phyloP scores from a whole-genome alignment of 2,329 filamentous ascomycete genomes.

The Diaporthe helianthi region DNA sequence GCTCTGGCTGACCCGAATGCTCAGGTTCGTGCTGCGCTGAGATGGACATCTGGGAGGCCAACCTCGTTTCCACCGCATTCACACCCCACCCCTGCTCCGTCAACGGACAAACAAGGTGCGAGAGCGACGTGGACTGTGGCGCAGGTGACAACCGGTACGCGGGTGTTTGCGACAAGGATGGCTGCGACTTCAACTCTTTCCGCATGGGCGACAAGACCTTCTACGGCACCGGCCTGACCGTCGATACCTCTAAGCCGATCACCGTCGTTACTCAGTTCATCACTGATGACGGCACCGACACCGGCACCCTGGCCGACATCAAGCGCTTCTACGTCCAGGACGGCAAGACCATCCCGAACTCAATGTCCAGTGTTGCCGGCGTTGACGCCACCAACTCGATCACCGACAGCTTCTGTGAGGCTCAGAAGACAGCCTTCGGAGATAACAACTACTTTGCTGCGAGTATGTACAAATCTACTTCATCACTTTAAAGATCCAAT shows the following conservation, averaged over 20 bases:
- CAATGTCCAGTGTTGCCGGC: conserved; percentile 44
- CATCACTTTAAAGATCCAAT: no score
- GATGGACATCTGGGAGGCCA: conserved; percentile 65
- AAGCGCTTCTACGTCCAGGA: conserved; percentile 65
- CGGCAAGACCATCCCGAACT: conserved; percentile 59
- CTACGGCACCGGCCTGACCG: conserved; percentile 59
- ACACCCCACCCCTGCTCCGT: conserved; percentile 65
- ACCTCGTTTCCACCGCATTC: conserved; percentile 64
- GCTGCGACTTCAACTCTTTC: conserved; percentile 69
- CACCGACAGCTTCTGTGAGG: conserved; percentile 59
- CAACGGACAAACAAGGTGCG: conserved; percentile 51
- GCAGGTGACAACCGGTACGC: conserved; percentile 59
- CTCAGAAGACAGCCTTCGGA: conserved; percentile 60
- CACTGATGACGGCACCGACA: conserved; percentile 46
- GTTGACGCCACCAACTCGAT: conserved; percentile 47
- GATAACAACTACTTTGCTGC: conserved; percentile 56
- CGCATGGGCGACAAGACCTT: conserved; percentile 63
- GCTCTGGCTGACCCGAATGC: no score
- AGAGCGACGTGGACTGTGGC: conserved; percentile 54
- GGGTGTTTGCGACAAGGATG: conserved; percentile 68
- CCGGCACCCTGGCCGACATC: conserved; percentile 59
- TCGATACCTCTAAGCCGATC: conserved; percentile 60
- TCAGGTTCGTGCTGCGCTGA: background rate
- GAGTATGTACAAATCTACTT: no score
- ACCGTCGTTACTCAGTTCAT: conserved; percentile 67